Percentiles rank a stretch among this genome's conserved stretches.
phyloP scores from a whole-genome alignment of 2,329 filamentous ascomycete species.

The Fusarium cicatricum region DNA sequence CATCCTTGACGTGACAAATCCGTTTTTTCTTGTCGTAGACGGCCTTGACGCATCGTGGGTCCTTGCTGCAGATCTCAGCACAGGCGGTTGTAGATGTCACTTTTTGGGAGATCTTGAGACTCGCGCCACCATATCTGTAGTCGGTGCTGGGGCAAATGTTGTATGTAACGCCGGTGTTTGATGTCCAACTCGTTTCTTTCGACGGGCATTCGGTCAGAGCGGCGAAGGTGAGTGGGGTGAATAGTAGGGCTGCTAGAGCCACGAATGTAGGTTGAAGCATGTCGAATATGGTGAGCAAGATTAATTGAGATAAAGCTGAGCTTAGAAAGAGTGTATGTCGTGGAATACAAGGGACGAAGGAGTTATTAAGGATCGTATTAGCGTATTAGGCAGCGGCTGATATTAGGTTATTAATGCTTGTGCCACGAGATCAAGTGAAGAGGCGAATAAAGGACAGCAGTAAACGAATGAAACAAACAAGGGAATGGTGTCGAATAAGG shows the following conservation, averaged over 20 bases:
- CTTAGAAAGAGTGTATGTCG: neutral
- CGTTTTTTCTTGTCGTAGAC: constrained; percentile 28
- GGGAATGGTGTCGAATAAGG: too few relatives aligned
- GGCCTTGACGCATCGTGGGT: constrained; percentile 23
- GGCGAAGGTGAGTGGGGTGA: constrained; percentile 19
- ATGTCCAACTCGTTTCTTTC: constrained; percentile 20
- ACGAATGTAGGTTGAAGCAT: constrained; percentile 20
- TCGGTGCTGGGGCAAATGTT: constrained; percentile 27
- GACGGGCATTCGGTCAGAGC: constrained; percentile 23
- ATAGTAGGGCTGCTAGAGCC: constrained; percentile 26
- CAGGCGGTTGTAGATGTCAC: constrained; percentile 20
- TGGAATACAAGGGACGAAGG: neutral
- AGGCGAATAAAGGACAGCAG: too few relatives aligned
- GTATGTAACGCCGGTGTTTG: constrained; percentile 8
- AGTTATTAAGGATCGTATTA: neutral
- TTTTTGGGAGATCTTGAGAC: constrained; percentile 11
- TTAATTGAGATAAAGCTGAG: neutral
- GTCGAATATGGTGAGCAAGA: neutral
- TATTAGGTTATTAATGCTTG: too few relatives aligned
- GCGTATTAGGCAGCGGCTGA: too few relatives aligned
- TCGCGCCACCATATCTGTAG: constrained; percentile 20
- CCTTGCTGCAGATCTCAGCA: constrained; percentile 30
- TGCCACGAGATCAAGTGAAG: too few relatives aligned
- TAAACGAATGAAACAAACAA: too few relatives aligned
- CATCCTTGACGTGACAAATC: constrained; percentile 29